Conservation (phyloP, 176 grass and related monocot genomes). For the Carex kokanica region DNA sequence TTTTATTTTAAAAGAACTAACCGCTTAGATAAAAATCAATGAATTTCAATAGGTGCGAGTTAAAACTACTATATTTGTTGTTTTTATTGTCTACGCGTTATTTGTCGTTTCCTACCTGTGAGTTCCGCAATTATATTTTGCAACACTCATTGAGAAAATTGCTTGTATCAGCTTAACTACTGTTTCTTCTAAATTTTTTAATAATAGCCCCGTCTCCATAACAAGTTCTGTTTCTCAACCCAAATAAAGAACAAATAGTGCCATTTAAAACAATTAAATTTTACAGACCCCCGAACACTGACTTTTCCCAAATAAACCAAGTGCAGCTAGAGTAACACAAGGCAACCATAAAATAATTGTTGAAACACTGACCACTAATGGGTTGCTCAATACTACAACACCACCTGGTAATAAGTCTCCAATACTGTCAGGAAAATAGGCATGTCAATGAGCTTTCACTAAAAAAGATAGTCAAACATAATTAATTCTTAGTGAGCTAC, state of each 20-base stretch:
- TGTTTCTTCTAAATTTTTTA: too few relatives aligned
- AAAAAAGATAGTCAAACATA: not conserved
- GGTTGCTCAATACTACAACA: not conserved
- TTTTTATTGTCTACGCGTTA: not conserved
- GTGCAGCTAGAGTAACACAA: not conserved
- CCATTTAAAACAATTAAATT: not conserved
- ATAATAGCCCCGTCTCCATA: too few relatives aligned
- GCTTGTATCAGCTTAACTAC: not conserved
- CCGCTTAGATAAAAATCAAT: too few relatives aligned
- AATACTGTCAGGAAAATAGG: not conserved
- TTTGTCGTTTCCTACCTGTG: not conserved
- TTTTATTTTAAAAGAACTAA: too few relatives aligned
- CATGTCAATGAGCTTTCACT: not conserved
- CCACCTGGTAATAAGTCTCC: not conserved
- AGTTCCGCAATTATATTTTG: slow-evolving; percentile 8
- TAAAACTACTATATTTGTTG: too few relatives aligned
- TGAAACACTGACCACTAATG: not conserved
- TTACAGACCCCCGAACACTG: not conserved
- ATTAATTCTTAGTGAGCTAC: not conserved
- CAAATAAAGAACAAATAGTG: not conserved
- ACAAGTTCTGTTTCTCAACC: not conserved
- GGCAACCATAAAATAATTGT: not conserved
- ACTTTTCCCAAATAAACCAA: not conserved
- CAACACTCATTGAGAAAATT: not conserved
- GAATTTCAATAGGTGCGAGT: too few relatives aligned